Percentiles rank a stretch among this genome's conserved stretches.
These are phyloP conservation scores for Kregervanrija fluxuum DNA, from an alignment of 805 yeast genomes.

Conservation along the genomic window DNA sequence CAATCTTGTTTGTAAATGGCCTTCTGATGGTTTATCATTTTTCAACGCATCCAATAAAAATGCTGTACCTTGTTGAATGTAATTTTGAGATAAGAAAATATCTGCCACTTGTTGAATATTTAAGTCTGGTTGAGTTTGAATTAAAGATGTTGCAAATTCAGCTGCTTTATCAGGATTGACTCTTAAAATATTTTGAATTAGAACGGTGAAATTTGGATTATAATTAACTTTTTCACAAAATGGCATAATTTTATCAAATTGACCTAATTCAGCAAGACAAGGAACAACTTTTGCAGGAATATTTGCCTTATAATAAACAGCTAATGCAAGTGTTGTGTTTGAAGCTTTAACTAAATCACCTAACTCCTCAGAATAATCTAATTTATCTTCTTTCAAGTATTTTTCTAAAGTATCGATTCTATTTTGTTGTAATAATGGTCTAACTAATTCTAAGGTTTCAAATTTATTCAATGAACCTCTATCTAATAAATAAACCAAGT, in stretches of 20 bases:
- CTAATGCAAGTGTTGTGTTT: slow-evolving; percentile 80
- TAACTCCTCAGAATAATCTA: slow-evolving; percentile 91
- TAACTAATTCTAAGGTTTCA: slow-evolving; percentile 91
- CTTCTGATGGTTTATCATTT: slow-evolving; percentile 89
- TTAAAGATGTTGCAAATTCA: slow-evolving; percentile 86
- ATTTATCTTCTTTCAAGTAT: slow-evolving; percentile 92
- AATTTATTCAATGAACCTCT: slow-evolving; percentile 86
- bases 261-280: slow-evolving; percentile 89
- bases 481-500: slow-evolving; percentile 85
- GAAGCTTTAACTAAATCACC: slow-evolving; percentile 93
- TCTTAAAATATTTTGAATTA: slow-evolving; percentile 86
- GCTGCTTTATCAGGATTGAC: slow-evolving; percentile 97
- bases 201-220: slow-evolving; percentile 81
- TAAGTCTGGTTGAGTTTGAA: slow-evolving; percentile 54
- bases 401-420: slow-evolving; percentile 90
- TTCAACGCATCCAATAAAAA: slow-evolving; percentile 92
- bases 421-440: slow-evolving; percentile 92
- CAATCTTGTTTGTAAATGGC: slow-evolving; percentile 90
- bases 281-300: slow-evolving; percentile 85
- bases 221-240: slow-evolving; percentile 85
- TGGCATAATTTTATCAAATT: slow-evolving; percentile 92
- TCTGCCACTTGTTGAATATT: slow-evolving; percentile 87
- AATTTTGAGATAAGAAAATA: slow-evolving; percentile 88
- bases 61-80: slow-evolving; percentile 96
- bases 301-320: slow-evolving; percentile 80